phyloP scores from a whole-genome alignment of 1,284 basidiomycete genomes.

The Leucoagaricus sp. region DNA sequence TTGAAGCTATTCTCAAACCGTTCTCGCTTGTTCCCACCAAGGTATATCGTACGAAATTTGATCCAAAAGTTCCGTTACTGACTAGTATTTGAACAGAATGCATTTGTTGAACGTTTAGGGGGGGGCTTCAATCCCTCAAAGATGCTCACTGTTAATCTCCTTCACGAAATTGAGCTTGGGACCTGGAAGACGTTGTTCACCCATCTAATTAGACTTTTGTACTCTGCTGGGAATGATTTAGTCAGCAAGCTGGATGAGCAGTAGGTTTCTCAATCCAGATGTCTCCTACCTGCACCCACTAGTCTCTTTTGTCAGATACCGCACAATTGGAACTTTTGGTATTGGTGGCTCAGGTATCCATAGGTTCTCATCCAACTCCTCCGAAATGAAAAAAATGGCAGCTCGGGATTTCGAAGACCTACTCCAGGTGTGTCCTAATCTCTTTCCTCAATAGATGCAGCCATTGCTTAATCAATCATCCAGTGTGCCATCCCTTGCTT shows the following conservation, averaged over 20 bases:
- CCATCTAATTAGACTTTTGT: slow-evolving; percentile 30
- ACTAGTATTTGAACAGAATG: slow-evolving; percentile 4
- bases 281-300: too few relatives aligned
- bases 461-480: too few relatives aligned
- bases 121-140: slow-evolving; percentile 20
- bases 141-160: slow-evolving; percentile 27
- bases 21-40: too few relatives aligned
- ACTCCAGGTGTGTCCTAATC: slow-evolving; percentile 29
- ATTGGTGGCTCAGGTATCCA: slow-evolving; percentile 27
- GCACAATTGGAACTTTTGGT: slow-evolving; percentile 31
- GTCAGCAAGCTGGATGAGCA: neutral
- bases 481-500: slow-evolving; percentile 40
- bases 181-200: slow-evolving; percentile 32
- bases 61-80: neutral
- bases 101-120: slow-evolving; percentile 18
- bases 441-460: neutral
- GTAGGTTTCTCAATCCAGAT: too few relatives aligned
- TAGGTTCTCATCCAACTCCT: slow-evolving; percentile 30
- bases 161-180: slow-evolving; percentile 32
- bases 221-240: slow-evolving; percentile 17
- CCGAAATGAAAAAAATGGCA: slow-evolving; percentile 36
- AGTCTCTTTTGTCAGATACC: slow-evolving; percentile 20
- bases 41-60: too few relatives aligned
- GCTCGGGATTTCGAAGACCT: slow-evolving; percentile 40
- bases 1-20: too few relatives aligned